Conservation (phyloP, 1,139 yeast genomes). For the Blastobotrys persicus region DNA sequence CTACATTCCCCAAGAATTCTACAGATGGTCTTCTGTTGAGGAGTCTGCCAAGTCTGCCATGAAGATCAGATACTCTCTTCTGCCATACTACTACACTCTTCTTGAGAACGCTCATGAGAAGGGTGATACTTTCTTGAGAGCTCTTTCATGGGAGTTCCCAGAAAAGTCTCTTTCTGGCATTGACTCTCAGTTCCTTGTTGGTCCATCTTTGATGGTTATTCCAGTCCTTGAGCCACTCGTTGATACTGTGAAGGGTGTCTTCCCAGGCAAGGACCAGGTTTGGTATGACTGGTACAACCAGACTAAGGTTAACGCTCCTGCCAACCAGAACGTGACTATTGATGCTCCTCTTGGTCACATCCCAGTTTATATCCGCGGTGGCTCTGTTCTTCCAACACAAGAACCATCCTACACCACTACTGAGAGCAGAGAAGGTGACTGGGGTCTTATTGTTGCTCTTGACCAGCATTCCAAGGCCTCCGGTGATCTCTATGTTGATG, state of each 20-base stretch:
- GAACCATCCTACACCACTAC: slow-evolving; percentile 38
- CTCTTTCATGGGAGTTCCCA: slow-evolving; percentile 26
- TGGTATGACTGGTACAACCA: slow-evolving; percentile 42
- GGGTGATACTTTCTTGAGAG: slow-evolving; percentile 23
- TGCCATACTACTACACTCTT: slow-evolving; percentile 25
- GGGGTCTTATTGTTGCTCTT: slow-evolving; percentile 37
- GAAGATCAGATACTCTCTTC: slow-evolving; percentile 20
- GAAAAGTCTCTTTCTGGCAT: slow-evolving; percentile 15
- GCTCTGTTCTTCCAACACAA: slow-evolving; percentile 27
- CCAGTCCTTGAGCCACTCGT: slow-evolving; percentile 22
- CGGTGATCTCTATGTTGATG: slow-evolving; percentile 31
- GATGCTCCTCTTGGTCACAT: slow-evolving; percentile 26
- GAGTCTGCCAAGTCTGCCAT: slow-evolving; percentile 22
- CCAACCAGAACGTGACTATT: slow-evolving; percentile 25
- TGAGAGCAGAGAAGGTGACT: slow-evolving; percentile 37
- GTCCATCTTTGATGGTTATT: slow-evolving; percentile 22
- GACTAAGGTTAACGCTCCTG: slow-evolving; percentile 28
- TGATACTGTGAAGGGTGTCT: slow-evolving; percentile 32
- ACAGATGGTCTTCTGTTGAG: slow-evolving; percentile 21
- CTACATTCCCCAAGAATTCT: slow-evolving; percentile 20
- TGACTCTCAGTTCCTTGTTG: slow-evolving; percentile 24
- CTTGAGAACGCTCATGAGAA: slow-evolving; percentile 19
- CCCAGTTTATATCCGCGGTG: slow-evolving; percentile 24
- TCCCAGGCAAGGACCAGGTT: slow-evolving; percentile 28
- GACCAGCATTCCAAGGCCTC: slow-evolving; percentile 23